Conservation (phyloP, 179 eudicot genomes). For the Drosera spatulata region DNA sequence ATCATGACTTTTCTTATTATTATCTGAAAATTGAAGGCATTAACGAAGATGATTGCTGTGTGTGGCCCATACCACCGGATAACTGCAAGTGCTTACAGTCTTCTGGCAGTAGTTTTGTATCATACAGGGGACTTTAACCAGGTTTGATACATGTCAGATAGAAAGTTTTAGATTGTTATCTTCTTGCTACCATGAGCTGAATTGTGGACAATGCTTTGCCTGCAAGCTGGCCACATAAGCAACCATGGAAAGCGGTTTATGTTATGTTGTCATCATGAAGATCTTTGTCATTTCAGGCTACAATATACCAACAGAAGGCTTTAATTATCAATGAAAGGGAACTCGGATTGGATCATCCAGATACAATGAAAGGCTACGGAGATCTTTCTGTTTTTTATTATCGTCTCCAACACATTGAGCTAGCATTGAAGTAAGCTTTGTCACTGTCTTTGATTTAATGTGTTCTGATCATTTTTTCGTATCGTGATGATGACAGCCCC, state of each 20-base stretch:
- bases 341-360: constrained; percentile 87
- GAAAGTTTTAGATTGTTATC: neutral
- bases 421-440: constrained; percentile 60
- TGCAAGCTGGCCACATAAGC: too few relatives aligned
- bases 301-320: constrained; percentile 84
- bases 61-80: constrained; percentile 88
- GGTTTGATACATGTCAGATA: constrained; percentile 17
- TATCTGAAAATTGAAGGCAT: constrained; percentile 41
- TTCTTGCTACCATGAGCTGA: too few relatives aligned
- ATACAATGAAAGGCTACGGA: constrained; percentile 85
- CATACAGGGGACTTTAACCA: constrained; percentile 88
- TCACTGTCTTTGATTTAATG: too few relatives aligned
- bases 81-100: constrained; percentile 93
- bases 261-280: too few relatives aligned
- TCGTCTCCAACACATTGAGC: constrained; percentile 74
- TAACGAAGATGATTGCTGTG: constrained; percentile 56
- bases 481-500: neutral
- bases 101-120: constrained; percentile 72
- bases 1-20: constrained; percentile 1
- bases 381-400: constrained; percentile 83
- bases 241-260: too few relatives aligned
- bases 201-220: too few relatives aligned
- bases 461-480: neutral
- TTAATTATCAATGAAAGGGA: constrained; percentile 86
- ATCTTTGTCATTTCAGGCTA: constrained; percentile 32